A percentile compares a stretch with the other conserved stretches of the same genome.
Evolutionary conservation across 495 filamentous ascomycete species (phyloP).

Genomic region (Penicillium cinerascens): DNA sequence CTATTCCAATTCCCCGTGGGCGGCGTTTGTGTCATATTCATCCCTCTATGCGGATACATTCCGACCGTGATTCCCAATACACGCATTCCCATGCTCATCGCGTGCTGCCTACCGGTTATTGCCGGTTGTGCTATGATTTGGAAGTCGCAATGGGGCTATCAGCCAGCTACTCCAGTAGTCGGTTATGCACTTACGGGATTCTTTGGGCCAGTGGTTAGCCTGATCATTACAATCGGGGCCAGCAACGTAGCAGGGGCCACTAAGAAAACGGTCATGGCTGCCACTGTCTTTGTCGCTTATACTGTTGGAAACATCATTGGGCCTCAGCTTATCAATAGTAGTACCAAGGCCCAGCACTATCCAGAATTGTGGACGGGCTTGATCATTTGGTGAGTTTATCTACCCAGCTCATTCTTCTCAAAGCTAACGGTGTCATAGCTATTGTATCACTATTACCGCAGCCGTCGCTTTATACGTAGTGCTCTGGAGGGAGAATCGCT

Average conservation of each 20-base stretch:
- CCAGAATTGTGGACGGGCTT: slow-evolving; percentile 66
- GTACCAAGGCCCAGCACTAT: slow-evolving; percentile 61
- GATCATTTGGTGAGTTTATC: slow-evolving; percentile 59
- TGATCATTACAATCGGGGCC: slow-evolving; percentile 65
- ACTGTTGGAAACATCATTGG: slow-evolving; percentile 72
- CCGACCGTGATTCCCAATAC: slow-evolving; percentile 58
- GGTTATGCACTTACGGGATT: slow-evolving; percentile 70
- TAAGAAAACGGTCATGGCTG: slow-evolving; percentile 72
- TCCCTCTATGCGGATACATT: slow-evolving; percentile 62
- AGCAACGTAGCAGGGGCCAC: slow-evolving; percentile 73
- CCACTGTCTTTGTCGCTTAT: slow-evolving; percentile 70
- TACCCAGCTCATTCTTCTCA: neutral
- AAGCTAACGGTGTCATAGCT: slow-evolving; percentile 39
- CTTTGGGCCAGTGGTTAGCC: slow-evolving; percentile 62
- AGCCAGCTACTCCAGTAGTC: slow-evolving; percentile 58
- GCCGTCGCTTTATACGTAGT: slow-evolving; percentile 54
- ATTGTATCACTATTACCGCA: slow-evolving; percentile 62
- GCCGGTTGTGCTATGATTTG: slow-evolving; percentile 73
- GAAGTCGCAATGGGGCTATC: slow-evolving; percentile 63
- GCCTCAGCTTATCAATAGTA: slow-evolving; percentile 62
- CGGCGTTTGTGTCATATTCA: slow-evolving; percentile 58
- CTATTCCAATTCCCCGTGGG: slow-evolving; percentile 72
- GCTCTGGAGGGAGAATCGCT: slow-evolving; percentile 54
- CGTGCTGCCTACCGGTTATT: slow-evolving; percentile 67
- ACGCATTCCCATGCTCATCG: slow-evolving; percentile 58